phyloP scores from a whole-genome alignment of 176 grass and related monocot genomes.

The Areca catechu region DNA sequence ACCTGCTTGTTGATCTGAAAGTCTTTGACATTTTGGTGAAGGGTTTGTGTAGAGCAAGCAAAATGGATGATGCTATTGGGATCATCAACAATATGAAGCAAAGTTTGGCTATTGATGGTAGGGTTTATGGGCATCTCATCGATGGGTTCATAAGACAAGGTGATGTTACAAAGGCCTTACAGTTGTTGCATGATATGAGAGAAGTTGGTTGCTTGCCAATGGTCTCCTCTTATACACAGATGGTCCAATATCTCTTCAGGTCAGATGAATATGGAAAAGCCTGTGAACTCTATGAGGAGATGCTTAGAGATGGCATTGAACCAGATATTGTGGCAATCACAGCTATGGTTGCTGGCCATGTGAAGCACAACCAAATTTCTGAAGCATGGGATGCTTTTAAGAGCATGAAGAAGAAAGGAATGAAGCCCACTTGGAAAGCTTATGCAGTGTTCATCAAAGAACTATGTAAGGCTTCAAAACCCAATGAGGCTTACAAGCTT shows the following conservation, averaged over 20 bases:
- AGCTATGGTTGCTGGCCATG: constrained; percentile 48
- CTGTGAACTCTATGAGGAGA: constrained; percentile 55
- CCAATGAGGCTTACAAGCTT: constrained; percentile 52
- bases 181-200: constrained; percentile 45
- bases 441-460: constrained; percentile 75
- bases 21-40: constrained; percentile 39
- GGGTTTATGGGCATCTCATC: constrained; percentile 39
- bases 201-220: constrained; percentile 36
- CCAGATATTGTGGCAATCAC: constrained; percentile 53
- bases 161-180: constrained; percentile 38
- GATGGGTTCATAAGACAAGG: constrained; percentile 55
- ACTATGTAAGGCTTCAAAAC: constrained; percentile 58
- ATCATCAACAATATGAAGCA: constrained; percentile 36
- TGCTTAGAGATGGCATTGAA: constrained; percentile 41
- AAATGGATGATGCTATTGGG: constrained; percentile 46
- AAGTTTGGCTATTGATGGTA: constrained; percentile 23
- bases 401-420: constrained; percentile 36
- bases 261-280: constrained; percentile 42
- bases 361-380: constrained; percentile 46
- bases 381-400: constrained; percentile 52
- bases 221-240: constrained; percentile 65
- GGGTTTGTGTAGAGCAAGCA: constrained; percentile 53
- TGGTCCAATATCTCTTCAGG: constrained; percentile 62
- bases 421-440: constrained; percentile 47
- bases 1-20: constrained; percentile 30